phyloP scores from a whole-genome alignment of 1,139 yeast genomes.

The Dujonia santamariae region DNA sequence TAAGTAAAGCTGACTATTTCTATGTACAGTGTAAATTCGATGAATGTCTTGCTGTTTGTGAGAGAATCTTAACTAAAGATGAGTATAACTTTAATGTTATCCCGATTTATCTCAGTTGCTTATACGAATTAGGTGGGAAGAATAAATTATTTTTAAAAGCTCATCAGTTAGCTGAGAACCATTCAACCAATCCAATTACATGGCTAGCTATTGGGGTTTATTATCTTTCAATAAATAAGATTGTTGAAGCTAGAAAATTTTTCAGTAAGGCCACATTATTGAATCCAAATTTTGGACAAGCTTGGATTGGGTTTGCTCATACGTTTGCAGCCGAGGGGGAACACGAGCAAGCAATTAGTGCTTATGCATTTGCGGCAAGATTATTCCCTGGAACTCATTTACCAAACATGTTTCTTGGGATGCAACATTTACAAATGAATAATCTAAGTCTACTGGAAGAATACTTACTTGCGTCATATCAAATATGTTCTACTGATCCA shows the following conservation, averaged over 20 bases:
- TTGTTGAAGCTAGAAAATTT: conserved; percentile 79
- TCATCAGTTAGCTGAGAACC: conserved; percentile 82
- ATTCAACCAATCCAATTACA: conserved; percentile 79
- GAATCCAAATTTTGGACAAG: conserved; percentile 89
- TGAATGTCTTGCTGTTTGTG: conserved; percentile 75
- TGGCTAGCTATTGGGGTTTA: conserved; percentile 95
- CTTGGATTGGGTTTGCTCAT: conserved; percentile 98
- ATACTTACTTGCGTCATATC: conserved; percentile 71
- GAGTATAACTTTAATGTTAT: conserved; percentile 68
- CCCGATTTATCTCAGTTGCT: conserved; percentile 79
- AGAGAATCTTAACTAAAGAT: conserved; percentile 58
- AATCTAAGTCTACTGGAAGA: conserved; percentile 84
- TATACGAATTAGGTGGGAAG: conserved; percentile 81
- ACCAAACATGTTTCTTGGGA: conserved; percentile 88
- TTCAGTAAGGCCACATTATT: conserved; percentile 88
- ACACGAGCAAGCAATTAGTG: conserved; percentile 97
- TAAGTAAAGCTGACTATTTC: conserved; percentile 67
- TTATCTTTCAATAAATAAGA: conserved; percentile 70
- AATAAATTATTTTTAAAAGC: conserved; percentile 79
- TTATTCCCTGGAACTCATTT: conserved; percentile 92
- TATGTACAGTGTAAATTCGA: conserved; percentile 80
- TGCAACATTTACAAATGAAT: conserved; percentile 91
- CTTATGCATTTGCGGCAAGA: conserved; percentile 93
- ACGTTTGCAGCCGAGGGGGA: conserved; percentile 98
- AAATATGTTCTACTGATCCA: conserved; percentile 83